Evolutionary conservation across 2,329 filamentous ascomycete genomes (phyloP), one percentile per base, ranked within the genome.

Genomic region (Fusarium sp.): DNA sequence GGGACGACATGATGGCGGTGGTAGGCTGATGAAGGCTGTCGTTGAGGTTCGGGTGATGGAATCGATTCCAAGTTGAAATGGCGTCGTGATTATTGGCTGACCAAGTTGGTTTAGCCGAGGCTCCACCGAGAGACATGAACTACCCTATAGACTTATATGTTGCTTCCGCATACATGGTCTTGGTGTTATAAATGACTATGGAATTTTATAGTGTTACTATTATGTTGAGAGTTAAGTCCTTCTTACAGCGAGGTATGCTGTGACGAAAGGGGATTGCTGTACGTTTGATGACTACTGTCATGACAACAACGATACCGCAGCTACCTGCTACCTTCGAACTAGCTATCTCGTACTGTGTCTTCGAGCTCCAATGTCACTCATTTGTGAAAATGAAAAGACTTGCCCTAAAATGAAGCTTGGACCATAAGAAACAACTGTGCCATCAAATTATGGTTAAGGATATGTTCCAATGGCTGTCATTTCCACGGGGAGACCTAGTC

Each of bases 1-100:
- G 90, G 76, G 89, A 88, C 78, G 88, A 89, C 90, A 92, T 92
- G 72, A 78, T 86, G 83, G 79, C 82, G 79, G 59, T 71, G 52
- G 66, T 70, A 68, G 58, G 55, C 70, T 73, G 67, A 47, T 70
- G 42, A 59, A 70, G 61, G 60, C 56, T 67, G 69, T 77, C 75
- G 75, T 77, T 75, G 72, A 77, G 57, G 65, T 75, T 78, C 77
- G 35, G 62, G 74, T 77, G 72, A 73, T 77, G 69, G 74, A 66
- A 73, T 75, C 68, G 74, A 69, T 77, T 73, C 75, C 65, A 77
- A 77, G 66, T 77, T 78, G 78, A 77, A 77, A 78, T 78, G 76
- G 66, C 72, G 65, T 70, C 76, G 70, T 74, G 74, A 77, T 74
- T 72, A 79, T 79, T 79, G 74, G 76, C 69, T 70, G 65, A 56